phyloP scores from a whole-genome alignment of 768 basidiomycete species.

The Clitopilus passeckerianus region DNA sequence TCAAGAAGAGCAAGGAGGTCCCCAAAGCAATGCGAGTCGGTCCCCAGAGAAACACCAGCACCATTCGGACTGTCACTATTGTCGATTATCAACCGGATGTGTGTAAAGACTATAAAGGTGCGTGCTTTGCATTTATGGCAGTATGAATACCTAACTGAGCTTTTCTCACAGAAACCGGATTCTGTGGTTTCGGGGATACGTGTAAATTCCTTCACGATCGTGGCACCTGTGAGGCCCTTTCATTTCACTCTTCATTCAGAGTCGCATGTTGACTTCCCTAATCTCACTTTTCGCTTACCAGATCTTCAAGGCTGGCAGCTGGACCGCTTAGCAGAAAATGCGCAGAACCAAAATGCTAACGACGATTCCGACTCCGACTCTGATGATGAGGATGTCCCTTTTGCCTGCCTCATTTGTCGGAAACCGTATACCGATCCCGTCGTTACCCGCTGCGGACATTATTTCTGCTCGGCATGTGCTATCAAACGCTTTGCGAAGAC shows the following conservation, averaged over 20 bases:
- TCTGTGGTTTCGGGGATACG: conserved; percentile 97
- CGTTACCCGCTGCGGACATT: conserved; percentile 94
- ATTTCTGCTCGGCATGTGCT: conserved; percentile 93
- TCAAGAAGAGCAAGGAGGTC: conserved; percentile 79
- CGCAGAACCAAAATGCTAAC: conserved; percentile 52
- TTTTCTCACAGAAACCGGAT: conserved; percentile 79
- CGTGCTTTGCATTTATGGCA: conserved; percentile 20
- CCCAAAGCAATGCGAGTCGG: conserved; percentile 87
- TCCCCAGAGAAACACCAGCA: conserved; percentile 72
- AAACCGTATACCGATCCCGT: conserved; percentile 94
- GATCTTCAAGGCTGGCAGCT: conserved; percentile 99
- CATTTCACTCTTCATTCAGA: conserved; percentile 3
- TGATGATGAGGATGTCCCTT: conserved; percentile 87
- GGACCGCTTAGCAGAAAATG: conserved; percentile 83
- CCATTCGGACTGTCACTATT: conserved; percentile 91
- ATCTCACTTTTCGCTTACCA: conserved; percentile 20
- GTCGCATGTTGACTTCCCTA: conserved; percentile 8
- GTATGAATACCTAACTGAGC: neutral
- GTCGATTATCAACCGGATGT: conserved; percentile 99
- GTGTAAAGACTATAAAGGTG: conserved; percentile 99
- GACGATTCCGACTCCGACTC: conserved; percentile 65
- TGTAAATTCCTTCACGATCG: conserved; percentile 99
- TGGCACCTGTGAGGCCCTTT: conserved; percentile 71
- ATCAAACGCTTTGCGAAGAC: conserved; percentile 93
- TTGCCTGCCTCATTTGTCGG: conserved; percentile 97